A percentile compares a stretch with the other conserved stretches of the same genome.
Conservation (phyloP, 2,329 filamentous ascomycete species). For the Gnomoniopsis sp. region DNA sequence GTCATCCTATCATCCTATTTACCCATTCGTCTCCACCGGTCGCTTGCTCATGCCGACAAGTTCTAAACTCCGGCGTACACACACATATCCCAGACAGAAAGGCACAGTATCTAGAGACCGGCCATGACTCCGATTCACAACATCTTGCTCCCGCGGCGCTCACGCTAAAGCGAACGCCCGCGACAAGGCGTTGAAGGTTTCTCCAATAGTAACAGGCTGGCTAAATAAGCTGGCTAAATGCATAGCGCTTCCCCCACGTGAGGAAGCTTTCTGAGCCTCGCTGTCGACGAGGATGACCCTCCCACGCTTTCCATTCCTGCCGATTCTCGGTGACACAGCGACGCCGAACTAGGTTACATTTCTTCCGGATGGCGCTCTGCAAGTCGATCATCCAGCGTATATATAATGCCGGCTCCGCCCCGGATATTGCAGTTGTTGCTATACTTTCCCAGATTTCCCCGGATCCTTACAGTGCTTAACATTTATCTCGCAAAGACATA, state of each 20-base stretch:
- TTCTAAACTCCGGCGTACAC: too few relatives aligned
- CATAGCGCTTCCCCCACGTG: background rate
- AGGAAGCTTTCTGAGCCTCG: background rate
- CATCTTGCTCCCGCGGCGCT: background rate
- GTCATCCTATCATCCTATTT: too few relatives aligned
- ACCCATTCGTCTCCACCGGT: too few relatives aligned
- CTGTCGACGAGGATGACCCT: slow-evolving; percentile 8
- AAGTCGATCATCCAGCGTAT: background rate
- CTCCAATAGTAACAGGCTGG: background rate
- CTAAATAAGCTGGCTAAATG: slow-evolving; percentile 10
- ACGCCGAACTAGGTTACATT: background rate
- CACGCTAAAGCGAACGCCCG: background rate
- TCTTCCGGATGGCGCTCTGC: background rate
- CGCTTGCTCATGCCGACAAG: too few relatives aligned
- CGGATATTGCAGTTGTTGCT: background rate
- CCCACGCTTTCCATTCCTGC: background rate
- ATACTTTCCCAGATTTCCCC: background rate
- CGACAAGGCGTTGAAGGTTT: background rate
- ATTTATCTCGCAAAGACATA: background rate
- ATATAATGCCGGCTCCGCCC: background rate
- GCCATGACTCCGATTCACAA: background rate
- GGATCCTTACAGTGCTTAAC: background rate
- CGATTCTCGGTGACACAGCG: background rate
- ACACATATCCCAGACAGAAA: too few relatives aligned
- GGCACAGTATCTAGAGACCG: too few relatives aligned